These are phyloP conservation scores for Tympanopsis confertula DNA, from an alignment of 2,329 filamentous ascomycete species.

Conservation along the genomic window DNA sequence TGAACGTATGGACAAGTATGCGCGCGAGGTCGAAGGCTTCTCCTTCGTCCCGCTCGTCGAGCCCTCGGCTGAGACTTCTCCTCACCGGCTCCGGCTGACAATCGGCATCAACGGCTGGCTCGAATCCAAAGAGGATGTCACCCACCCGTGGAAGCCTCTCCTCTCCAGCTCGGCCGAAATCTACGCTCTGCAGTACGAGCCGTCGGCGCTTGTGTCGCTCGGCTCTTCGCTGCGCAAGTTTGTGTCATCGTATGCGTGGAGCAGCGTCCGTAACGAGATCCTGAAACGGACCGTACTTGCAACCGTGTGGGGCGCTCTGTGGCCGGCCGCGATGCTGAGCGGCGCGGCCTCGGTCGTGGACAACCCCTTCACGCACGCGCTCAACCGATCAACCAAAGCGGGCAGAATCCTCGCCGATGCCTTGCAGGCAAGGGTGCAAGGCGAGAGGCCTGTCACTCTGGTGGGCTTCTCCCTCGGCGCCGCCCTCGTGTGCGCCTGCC, in stretches of 20 bases:
- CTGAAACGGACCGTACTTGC: conserved; percentile 62
- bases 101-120: conserved; percentile 86
- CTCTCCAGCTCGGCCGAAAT: conserved; percentile 63
- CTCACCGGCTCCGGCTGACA: conserved; percentile 57
- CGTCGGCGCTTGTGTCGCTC: conserved; percentile 63
- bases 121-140: conserved; percentile 61
- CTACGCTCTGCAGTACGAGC: conserved; percentile 77
- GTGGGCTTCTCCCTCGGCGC: conserved; percentile 47
- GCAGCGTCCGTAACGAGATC: conserved; percentile 61
- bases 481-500: conserved; percentile 47
- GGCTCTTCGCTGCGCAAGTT: conserved; percentile 63
- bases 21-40: conserved; percentile 74
- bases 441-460: conserved; percentile 43
- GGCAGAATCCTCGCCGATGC: conserved; percentile 72
- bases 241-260: conserved; percentile 66
- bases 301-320: conserved; percentile 55
- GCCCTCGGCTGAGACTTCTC: background rate
- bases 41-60: conserved; percentile 63
- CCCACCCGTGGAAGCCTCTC: conserved; percentile 64
- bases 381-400: conserved; percentile 68
- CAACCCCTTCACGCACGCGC: conserved; percentile 71
- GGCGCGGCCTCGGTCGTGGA: conserved; percentile 60
- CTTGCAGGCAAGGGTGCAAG: conserved; percentile 30
- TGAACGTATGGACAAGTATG: conserved; percentile 78
- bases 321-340: conserved; percentile 52